Evolutionary conservation across 1,139 yeast genomes (phyloP), one percentile per base, ranked within the genome.

Genomic region (Magnusiomyces starmeri): DNA sequence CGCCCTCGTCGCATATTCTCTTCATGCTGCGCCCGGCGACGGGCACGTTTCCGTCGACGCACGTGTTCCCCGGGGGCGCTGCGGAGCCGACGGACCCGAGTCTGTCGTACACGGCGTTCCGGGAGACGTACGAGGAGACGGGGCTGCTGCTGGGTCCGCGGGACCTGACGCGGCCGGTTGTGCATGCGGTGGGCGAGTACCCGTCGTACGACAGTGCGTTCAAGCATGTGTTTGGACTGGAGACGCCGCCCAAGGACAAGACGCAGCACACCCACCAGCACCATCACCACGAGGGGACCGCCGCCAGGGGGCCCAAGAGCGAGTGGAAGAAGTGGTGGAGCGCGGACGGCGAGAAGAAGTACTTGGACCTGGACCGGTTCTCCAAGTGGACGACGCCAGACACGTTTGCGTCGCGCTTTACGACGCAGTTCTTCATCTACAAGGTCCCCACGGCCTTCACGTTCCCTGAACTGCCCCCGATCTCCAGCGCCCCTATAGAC

Each of bases 31-130:
- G 70, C 9, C 70, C 70, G 1, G 52, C 57, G 9, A 57, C 51
- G 22, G 69, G 68, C 26, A 49, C 67, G 2, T 66, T 60, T 48
- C 65, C 70, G 2, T 55, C 60, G 18, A 51, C 62, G 12, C 67
- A 65, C 50, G 70, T 65, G 6, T 66, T 66, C 48, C 70, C 70
- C 1, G 70, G 70, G 2, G 70, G 70, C 2, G 64, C 60, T 2
- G 48, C 57, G 7, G 70, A 66, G 32, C 49, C 57, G 6, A 53
- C 58, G 2, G 70, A 66, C 44, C 59, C 62, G 6, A 54, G 57
- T 22, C 53, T 64, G 42, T 58, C 60, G 22, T 60, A 63, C 52
- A 63, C 68, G 32, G 70, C 70, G 2, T 54, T 65, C 8, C 58
- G 70, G 29, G 70, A 66, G 44, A 65, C 69, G 1, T 66, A 59